Percentiles rank a stretch among this genome's conserved stretches.
Evolutionary conservation across 805 yeast genomes (phyloP).

Genomic region (Kluyveromyces lactis): DNA sequence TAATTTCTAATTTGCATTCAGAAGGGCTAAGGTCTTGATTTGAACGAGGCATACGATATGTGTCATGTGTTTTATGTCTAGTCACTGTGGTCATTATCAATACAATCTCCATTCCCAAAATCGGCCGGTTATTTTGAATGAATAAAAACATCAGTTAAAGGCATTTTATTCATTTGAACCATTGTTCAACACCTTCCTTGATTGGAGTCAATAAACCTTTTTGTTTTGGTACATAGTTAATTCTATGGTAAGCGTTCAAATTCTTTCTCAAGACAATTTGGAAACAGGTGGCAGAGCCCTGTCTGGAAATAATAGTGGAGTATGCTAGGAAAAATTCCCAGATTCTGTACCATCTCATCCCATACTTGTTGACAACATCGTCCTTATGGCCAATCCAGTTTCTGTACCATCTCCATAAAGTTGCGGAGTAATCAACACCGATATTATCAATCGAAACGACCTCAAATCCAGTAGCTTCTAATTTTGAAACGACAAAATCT

Average conservation of each 20-base stretch:
- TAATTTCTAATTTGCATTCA: too few relatives aligned
- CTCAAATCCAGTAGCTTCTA: constrained; percentile 84
- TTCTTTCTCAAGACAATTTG: constrained; percentile 89
- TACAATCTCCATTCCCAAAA: too few relatives aligned
- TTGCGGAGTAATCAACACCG: constrained; percentile 88
- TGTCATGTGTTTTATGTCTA: too few relatives aligned
- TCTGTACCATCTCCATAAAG: constrained; percentile 90
- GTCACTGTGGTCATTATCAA: too few relatives aligned
- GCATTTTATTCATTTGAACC: constrained; percentile 38
- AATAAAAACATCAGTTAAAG: too few relatives aligned
- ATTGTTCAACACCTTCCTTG: constrained; percentile 39
- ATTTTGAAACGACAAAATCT: constrained; percentile 65
- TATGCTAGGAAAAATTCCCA: constrained; percentile 87
- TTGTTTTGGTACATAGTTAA: constrained; percentile 73
- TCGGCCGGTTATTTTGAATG: too few relatives aligned
- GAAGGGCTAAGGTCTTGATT: too few relatives aligned
- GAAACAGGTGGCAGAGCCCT: constrained; percentile 87
- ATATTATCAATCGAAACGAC: constrained; percentile 76
- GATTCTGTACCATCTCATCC: constrained; percentile 83
- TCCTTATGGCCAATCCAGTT: constrained; percentile 87
- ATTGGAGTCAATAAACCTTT: constrained; percentile 59
- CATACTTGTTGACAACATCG: constrained; percentile 68
- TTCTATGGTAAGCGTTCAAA: constrained; percentile 73
- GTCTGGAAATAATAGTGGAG: constrained; percentile 80
- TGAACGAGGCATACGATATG: too few relatives aligned